phyloP scores from a whole-genome alignment of 2,329 filamentous ascomycete species.

The Ascocoryne sarcoides region DNA sequence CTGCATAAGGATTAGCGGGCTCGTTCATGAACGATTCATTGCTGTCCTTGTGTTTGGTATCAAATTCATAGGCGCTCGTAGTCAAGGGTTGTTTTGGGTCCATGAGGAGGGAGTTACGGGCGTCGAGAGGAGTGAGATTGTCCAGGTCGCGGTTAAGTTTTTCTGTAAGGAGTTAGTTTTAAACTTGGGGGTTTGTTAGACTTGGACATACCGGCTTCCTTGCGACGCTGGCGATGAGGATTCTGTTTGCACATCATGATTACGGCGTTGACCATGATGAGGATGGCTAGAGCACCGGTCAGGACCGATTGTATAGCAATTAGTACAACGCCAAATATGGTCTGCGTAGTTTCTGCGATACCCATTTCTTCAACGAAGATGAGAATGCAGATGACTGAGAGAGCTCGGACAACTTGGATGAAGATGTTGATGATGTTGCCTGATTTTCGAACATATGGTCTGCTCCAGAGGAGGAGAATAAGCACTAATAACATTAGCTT shows the following conservation, averaged over 20 bases:
- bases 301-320: constrained; percentile 85
- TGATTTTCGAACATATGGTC: constrained; percentile 79
- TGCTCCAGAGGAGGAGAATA: constrained; percentile 68
- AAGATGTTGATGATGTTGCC: constrained; percentile 88
- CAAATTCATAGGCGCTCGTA: constrained; percentile 13
- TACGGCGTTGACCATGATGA: constrained; percentile 84
- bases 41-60: constrained; percentile 17
- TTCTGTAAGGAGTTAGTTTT: constrained; percentile 39
- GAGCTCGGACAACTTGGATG: constrained; percentile 80
- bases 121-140: constrained; percentile 76
- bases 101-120: constrained; percentile 70
- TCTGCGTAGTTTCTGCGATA: constrained; percentile 85
- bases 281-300: constrained; percentile 72
- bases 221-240: constrained; percentile 79
- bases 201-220: constrained; percentile 77
- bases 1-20: constrained; percentile 23
- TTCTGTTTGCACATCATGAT: constrained; percentile 78
- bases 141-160: constrained; percentile 71
- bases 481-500: constrained; percentile 54
- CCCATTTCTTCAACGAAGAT: constrained; percentile 91
- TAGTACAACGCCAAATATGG: constrained; percentile 83
- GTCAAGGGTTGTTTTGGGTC: constrained; percentile 17
- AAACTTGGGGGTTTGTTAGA: no score
- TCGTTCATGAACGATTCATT: constrained; percentile 21
- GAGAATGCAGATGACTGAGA: constrained; percentile 82